These are phyloP conservation scores for Pachysandra terminalis DNA, from an alignment of 164 flowering plant genomes.

Conservation along the genomic window DNA sequence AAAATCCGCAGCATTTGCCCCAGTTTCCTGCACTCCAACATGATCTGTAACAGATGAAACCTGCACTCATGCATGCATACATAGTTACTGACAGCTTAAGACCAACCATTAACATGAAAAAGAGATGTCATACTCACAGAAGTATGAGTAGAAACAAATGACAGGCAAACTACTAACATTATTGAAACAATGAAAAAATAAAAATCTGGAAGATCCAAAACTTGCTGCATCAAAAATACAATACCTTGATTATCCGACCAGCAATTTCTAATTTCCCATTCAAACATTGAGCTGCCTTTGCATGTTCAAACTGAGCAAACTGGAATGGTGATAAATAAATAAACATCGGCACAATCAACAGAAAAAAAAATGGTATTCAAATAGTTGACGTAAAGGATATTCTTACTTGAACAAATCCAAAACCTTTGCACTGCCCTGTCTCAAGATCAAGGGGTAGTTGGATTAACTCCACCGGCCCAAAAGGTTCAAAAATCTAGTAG, in stretches of 20 bases:
- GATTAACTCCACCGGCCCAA: constrained; percentile 93
- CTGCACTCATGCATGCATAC: constrained; percentile 24
- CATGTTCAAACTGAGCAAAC: constrained; percentile 87
- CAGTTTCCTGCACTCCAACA: constrained; percentile 58
- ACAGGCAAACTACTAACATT: not conserved
- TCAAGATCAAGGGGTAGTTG: constrained; percentile 92
- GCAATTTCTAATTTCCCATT: constrained; percentile 94
- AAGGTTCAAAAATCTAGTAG: constrained; percentile 84
- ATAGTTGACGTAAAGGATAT: not conserved
- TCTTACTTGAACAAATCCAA: constrained; percentile 92
- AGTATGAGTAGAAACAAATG: not conserved
- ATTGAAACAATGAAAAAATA: not conserved
- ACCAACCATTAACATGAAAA: not conserved
- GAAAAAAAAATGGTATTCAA: not conserved
- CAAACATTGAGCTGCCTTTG: constrained; percentile 87
- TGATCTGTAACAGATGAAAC: constrained; percentile 96
- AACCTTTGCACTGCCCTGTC: constrained; percentile 97
- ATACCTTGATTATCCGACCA: constrained; percentile 77
- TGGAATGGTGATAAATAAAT: constrained; percentile 18
- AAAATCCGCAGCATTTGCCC: constrained; percentile 67
- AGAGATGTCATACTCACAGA: not conserved
- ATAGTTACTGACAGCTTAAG: not conserved
- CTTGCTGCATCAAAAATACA: too few species aligned
- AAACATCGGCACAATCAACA: not conserved
- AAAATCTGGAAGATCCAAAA: not conserved